Base-by-base conservation (phyloP, 371 early-diverging fungal genomes). In the Apophysomyces variabilis region DNA sequence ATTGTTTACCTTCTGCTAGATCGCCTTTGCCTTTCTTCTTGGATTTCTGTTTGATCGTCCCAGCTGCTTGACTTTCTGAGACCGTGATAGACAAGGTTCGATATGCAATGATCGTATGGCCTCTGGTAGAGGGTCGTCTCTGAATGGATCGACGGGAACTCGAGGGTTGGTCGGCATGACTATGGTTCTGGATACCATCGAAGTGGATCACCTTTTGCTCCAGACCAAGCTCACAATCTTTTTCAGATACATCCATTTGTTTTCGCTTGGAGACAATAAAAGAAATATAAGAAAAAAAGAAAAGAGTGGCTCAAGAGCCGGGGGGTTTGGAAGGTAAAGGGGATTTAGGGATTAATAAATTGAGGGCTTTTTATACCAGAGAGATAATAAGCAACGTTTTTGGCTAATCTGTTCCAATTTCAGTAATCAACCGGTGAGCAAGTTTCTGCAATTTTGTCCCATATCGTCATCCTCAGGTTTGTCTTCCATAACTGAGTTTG, bases 41-140 rank as follows among this genome's bases (percentile, higher is more conserved):
- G 0, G n/a, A 37, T 4, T 39, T 47, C 12, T 8, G 13, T 41
- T 41, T 41, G 13, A 65, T 70, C 0, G 6, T 12, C 9, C 46
- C 56, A 57, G 18, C 62, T 1, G 66, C 70, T 54, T 72, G 70
- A 44, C 62, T 64, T 50, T 77, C 77, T n/a, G 74, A 74, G 7
- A 77, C 70, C 3, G 72, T 77, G 13, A 74, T 77, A 32, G 74
- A 74, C 16, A 77, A 60, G 0, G 77, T 77, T 36, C 74, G 43
- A 41, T 77, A 77, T 18, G 77, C 77, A 57, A 77, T 72, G 21
- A 77, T 77, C 1, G 58, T 61, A 54, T 72, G 72, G 18, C 72
- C 72, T 14, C 59, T 41, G 12, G 60, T 36, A 26, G 70, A 50
- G 7, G 54, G 54, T 1, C 21, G 54, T n/a, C 54, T n/a, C 21